Percentiles rank a stretch among this genome's conserved stretches.
These are phyloP conservation scores for Purpureocillium lavendulum DNA, from an alignment of 2,329 filamentous ascomycete species.

Conservation along the genomic window DNA sequence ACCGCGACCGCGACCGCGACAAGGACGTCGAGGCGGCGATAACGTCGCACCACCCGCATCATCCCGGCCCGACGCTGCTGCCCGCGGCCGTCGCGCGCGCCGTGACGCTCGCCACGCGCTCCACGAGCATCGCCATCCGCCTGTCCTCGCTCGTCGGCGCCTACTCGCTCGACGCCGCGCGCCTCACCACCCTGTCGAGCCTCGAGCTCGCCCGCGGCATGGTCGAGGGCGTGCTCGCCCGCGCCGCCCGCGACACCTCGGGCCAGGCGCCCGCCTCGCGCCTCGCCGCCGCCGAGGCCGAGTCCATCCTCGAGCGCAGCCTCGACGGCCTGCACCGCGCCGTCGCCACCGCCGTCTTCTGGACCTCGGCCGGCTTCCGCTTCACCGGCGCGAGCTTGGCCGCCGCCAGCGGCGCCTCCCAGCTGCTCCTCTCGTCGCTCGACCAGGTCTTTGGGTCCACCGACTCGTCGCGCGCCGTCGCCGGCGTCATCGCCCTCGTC, in stretches of 20 bases:
- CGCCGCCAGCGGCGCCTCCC: slow-evolving; percentile 46
- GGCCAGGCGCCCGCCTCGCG: slow-evolving; percentile 37
- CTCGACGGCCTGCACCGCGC: slow-evolving; percentile 48
- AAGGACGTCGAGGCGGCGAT: slow-evolving; percentile 8
- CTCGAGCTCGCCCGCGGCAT: slow-evolving; percentile 47
- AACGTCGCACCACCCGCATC: slow-evolving; percentile 10
- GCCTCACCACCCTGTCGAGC: slow-evolving; percentile 47
- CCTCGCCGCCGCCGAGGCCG: slow-evolving; percentile 42
- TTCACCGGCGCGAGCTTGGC: slow-evolving; percentile 47
- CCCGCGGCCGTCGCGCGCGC: slow-evolving; percentile 48
- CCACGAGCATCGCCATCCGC: slow-evolving; percentile 48
- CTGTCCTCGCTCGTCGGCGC: slow-evolving; percentile 43
- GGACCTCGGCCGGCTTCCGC: slow-evolving; percentile 52
- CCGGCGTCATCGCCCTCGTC: slow-evolving; percentile 56
- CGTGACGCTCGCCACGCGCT: slow-evolving; percentile 52
- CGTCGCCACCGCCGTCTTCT: slow-evolving; percentile 51
- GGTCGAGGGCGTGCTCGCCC: slow-evolving; percentile 44
- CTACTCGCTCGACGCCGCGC: slow-evolving; percentile 44
- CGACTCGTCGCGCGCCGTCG: slow-evolving; percentile 60
- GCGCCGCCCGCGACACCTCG: slow-evolving; percentile 42
- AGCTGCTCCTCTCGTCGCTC: slow-evolving; percentile 48
- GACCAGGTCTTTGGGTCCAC: slow-evolving; percentile 60
- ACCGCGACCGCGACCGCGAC: neutral
- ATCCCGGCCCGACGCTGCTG: slow-evolving; percentile 38
- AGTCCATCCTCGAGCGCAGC: slow-evolving; percentile 47